Evolutionary conservation across 306 rosid species (phyloP).

Genomic region (Hylodesmum podocarpum): DNA sequence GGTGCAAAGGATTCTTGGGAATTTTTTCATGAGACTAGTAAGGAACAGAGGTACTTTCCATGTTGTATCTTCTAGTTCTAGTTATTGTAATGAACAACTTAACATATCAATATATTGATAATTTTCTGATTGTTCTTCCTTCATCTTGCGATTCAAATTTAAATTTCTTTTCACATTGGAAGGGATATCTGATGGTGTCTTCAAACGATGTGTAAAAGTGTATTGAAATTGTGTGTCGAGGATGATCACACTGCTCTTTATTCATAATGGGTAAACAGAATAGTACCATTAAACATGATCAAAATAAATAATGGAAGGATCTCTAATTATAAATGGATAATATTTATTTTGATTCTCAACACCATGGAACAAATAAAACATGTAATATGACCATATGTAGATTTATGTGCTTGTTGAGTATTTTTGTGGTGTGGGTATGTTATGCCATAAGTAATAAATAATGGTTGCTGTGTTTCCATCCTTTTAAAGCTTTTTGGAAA

Average conservation of each 20-base stretch:
- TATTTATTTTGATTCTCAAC: too few species aligned
- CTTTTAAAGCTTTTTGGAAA: not conserved
- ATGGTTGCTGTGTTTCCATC: not conserved
- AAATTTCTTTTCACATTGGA: not conserved
- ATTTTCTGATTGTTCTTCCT: not conserved
- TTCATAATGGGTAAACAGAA: too few species aligned
- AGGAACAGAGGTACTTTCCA: constrained; percentile 65
- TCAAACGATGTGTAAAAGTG: too few species aligned
- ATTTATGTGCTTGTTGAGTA: not conserved
- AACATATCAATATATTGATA: not conserved
- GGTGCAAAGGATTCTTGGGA: constrained; percentile 70
- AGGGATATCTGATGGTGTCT: not conserved
- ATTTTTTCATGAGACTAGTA: constrained; percentile 69
- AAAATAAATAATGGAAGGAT: too few species aligned
- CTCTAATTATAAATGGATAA: too few species aligned
- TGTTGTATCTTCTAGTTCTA: not conserved
- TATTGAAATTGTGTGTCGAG: too few species aligned
- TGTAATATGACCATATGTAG: not conserved
- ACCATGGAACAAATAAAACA: not conserved
- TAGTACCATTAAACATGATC: too few species aligned
- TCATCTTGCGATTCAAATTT: not conserved
- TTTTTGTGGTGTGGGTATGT: not conserved
- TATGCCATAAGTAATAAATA: not conserved
- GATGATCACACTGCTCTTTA: too few species aligned
- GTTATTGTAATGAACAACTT: not conserved